Conservation (phyloP, 2,329 filamentous ascomycete genomes). For the Podosphaera fusca region DNA sequence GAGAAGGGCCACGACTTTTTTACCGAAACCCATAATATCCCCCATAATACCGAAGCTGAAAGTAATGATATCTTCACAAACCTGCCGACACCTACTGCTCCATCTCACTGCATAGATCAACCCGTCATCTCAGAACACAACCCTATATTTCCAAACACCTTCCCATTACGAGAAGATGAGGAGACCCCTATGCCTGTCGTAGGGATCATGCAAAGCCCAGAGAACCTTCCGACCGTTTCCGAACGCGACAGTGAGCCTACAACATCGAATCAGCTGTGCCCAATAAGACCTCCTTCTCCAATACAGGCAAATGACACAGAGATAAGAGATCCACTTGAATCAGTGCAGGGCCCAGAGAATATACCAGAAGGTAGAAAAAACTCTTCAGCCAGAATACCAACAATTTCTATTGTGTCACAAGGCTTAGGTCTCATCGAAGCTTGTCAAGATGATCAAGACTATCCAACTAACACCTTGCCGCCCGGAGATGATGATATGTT, state of each 20-base stretch:
- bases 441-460: background rate
- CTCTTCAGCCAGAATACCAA: background rate
- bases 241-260: constrained; percentile 16
- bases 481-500: background rate
- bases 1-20: constrained; percentile 41
- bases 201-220: constrained; percentile 4
- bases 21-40: constrained; percentile 18
- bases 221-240: constrained; percentile 28
- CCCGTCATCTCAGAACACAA: background rate
- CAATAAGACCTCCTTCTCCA: constrained; percentile 31
- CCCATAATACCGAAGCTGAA: background rate
- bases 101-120: background rate
- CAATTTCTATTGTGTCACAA: background rate
- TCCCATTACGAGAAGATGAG: background rate
- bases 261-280: constrained; percentile 26
- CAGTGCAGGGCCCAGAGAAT: background rate
- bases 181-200: background rate
- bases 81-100: background rate
- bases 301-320: constrained; percentile 18
- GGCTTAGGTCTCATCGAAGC: background rate
- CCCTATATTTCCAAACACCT: background rate
- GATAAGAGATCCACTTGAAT: constrained; percentile 8
- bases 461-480: background rate
- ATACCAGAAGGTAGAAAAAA: background rate
- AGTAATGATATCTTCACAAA: background rate